Evolutionary conservation across 129 eudicot species (phyloP), one percentile per base, ranked within the genome.

Genomic region (carrot (Daucus carota)): DNA sequence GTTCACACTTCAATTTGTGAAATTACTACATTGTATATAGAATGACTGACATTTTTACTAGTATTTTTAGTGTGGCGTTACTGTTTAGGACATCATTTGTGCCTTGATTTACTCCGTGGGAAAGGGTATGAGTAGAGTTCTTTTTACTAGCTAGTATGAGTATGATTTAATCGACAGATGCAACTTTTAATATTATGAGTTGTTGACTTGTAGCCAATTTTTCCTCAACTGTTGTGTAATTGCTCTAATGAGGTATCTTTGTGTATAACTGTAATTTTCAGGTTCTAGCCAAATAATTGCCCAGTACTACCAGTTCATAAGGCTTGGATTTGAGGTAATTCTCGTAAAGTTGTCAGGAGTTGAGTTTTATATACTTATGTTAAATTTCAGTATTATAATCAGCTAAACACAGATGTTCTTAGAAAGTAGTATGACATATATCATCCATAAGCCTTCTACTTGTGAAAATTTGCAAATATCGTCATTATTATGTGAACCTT

Each of bases 251-350:
- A 12, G 12, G 20, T 14, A 5, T 69, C 0, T 20, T 1, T 54
- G 26, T 50, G 29, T n/a, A 74, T 16, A 41, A 52, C 68, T 75
- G 20, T 17, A 68, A 24, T 80, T 75, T 63, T 47, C 81, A 90
- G 96, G 91, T 24, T 86, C 96, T 31, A 78, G 83, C 84, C 91
- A 83, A 73, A 81, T 89, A 80, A 89, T 89, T 77, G 89, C 91
- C 7, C 91, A 89, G 75, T 90, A 90, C 78, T 90, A 90, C 76
- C 96, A 90, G 78, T 86, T 90, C 70, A 90, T 90, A 73, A 81
- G 96, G 76, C 93, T 90, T 73, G 96, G 96, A 32, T 88, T 88
- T 22, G 93, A 90, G 93, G 93, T 90, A 86, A 78, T 6, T 33
- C 3, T 33, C 17, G 5, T 8, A 0, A 54, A 50, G 28, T 1